phyloP scores from a whole-genome alignment of 768 basidiomycete species.

The Hypsizygus marmoreus region DNA sequence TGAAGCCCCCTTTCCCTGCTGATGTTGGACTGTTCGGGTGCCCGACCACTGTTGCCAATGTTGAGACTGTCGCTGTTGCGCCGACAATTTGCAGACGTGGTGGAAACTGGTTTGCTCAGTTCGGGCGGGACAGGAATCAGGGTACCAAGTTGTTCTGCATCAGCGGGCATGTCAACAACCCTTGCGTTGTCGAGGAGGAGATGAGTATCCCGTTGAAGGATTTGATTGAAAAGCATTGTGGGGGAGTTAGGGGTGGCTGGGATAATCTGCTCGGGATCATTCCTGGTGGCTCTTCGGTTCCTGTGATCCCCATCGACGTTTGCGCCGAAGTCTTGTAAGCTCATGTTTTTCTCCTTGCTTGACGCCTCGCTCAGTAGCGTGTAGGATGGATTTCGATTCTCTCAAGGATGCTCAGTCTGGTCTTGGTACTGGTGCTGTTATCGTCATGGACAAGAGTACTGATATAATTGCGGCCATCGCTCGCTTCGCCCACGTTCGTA shows the following conservation, averaged over 20 bases:
- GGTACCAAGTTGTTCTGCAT: constrained; percentile 98
- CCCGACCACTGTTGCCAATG: constrained; percentile 96
- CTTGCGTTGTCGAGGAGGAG: constrained; percentile 97
- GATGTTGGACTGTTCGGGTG: constrained; percentile 98
- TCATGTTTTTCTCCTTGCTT: neutral
- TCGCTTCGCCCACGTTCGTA: constrained; percentile 76
- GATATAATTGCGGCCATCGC: constrained; percentile 95
- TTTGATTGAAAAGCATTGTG: constrained; percentile 94
- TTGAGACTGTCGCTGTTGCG: constrained; percentile 97
- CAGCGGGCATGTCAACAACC: constrained; percentile 97
- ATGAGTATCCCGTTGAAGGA: constrained; percentile 97
- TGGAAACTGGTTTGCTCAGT: constrained; percentile 85
- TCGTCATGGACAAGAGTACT: constrained; percentile 98
- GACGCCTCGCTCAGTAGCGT: constrained; percentile 6
- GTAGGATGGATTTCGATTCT: constrained; percentile 97
- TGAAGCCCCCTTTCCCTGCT: constrained; percentile 99
- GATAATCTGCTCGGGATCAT: constrained; percentile 96
- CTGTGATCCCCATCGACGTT: constrained; percentile 80
- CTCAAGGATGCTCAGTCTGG: constrained; percentile 96
- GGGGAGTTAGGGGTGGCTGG: constrained; percentile 94
- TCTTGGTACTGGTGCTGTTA: constrained; percentile 96
- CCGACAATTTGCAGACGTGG: constrained; percentile 95
- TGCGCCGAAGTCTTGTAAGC: constrained; percentile 89
- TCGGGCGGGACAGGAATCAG: constrained; percentile 90
- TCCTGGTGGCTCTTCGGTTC: constrained; percentile 94